Conservation (phyloP, 768 basidiomycete genomes). For the Tulasnella sp. region DNA sequence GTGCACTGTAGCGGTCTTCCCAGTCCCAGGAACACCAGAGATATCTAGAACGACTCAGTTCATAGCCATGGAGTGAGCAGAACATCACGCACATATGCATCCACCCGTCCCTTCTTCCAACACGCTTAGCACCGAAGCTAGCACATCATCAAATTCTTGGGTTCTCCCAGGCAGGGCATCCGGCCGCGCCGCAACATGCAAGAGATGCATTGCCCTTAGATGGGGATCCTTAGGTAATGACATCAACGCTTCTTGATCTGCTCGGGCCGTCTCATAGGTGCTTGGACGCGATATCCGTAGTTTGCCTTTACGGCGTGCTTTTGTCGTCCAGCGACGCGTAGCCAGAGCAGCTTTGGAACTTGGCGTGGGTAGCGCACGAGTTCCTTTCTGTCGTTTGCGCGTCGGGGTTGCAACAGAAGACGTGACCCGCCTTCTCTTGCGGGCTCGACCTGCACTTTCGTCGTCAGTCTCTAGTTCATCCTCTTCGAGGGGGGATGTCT, state of each 20-base stretch:
- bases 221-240: constrained; percentile 64
- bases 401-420: neutral
- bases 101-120: constrained; percentile 90
- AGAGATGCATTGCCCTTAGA: constrained; percentile 74
- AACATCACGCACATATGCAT: constrained; percentile 65
- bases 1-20: constrained; percentile 97
- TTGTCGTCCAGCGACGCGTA: constrained; percentile 32
- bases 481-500: neutral
- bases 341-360: constrained; percentile 59
- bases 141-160: constrained; percentile 64
- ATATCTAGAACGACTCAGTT: constrained; percentile 51
- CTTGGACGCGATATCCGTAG: constrained; percentile 20
- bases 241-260: constrained; percentile 25
- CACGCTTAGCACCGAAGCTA: constrained; percentile 66
- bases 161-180: constrained; percentile 82
- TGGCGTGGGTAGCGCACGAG: constrained; percentile 53
- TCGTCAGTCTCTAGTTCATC: neutral
- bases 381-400: constrained; percentile 13
- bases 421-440: too few relatives aligned
- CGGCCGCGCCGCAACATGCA: constrained; percentile 89
- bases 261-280: constrained; percentile 24
- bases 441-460: too few relatives aligned
- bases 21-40: constrained; percentile 96
- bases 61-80: neutral
- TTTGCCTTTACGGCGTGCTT: constrained; percentile 15